These are phyloP conservation scores for Camellia granthamiana DNA, from an alignment of 148 eudicot genomes.

Conservation along the genomic window DNA sequence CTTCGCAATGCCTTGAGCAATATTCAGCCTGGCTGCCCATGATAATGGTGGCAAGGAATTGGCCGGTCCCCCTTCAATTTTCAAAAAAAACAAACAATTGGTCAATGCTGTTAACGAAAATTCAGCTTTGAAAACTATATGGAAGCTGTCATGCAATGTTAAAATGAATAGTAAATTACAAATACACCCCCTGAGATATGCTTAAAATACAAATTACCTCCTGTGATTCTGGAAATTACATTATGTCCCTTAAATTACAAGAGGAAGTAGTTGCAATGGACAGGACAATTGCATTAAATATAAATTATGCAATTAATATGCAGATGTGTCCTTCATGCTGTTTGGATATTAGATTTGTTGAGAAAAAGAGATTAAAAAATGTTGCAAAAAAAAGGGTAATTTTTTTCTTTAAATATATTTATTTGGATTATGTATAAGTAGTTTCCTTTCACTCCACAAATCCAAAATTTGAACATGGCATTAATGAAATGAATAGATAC, in stretches of 20 bases:
- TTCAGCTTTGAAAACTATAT: too few species aligned
- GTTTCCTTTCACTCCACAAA: background rate
- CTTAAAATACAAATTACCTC: too few species aligned
- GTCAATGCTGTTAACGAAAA: background rate
- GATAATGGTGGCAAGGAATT: conserved; percentile 56
- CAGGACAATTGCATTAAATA: background rate
- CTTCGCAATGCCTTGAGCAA: conserved; percentile 68
- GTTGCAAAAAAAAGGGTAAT: too few species aligned
- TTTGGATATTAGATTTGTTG: background rate
- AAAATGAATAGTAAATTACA: too few species aligned
- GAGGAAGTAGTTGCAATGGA: background rate
- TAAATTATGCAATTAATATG: background rate
- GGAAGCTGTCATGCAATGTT: too few species aligned
- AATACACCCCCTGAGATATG: too few species aligned
- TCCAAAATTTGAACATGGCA: too few species aligned
- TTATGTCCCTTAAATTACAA: background rate
- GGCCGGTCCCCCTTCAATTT: conserved; percentile 51
- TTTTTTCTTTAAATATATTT: too few species aligned
- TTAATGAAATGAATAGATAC: background rate
- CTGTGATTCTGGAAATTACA: too few species aligned
- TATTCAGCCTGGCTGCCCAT: conserved; percentile 73
- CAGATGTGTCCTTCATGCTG: background rate
- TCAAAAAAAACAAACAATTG: background rate
- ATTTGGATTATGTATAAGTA: background rate
- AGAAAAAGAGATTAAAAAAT: background rate